Conservation (phyloP, 768 basidiomycete genomes). For the Neoboletus magnificus region DNA sequence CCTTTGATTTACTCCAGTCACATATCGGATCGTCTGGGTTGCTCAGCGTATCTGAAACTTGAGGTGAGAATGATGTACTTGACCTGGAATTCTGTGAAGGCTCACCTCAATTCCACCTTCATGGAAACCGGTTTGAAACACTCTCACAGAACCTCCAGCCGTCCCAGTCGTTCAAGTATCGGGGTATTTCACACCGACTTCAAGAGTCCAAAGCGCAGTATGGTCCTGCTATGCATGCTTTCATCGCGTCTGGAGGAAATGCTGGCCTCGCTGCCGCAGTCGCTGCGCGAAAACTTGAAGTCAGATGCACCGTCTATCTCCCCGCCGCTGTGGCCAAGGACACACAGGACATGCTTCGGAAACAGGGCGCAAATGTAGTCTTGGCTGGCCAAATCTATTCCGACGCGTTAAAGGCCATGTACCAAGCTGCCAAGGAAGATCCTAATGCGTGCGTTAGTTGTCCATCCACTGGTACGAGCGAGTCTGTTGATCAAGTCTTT, state of each 20-base stretch:
- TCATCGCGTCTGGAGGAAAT: constrained; percentile 78
- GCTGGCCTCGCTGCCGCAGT: constrained; percentile 72
- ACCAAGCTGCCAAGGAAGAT: constrained; percentile 41
- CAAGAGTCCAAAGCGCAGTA: constrained; percentile 47
- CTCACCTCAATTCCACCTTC: neutral
- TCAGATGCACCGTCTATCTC: constrained; percentile 67
- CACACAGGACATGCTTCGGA: constrained; percentile 48
- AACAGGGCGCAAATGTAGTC: constrained; percentile 56
- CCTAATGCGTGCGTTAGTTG: constrained; percentile 47
- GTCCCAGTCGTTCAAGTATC: constrained; percentile 72
- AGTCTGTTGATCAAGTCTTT: neutral
- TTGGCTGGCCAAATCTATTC: constrained; percentile 56
- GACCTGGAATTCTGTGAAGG: neutral
- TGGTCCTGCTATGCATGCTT: constrained; percentile 55
- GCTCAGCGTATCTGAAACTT: constrained; percentile 65
- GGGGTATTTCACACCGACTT: constrained; percentile 64
- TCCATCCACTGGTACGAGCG: neutral
- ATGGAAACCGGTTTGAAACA: neutral
- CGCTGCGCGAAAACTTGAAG: constrained; percentile 50
- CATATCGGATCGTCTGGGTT: constrained; percentile 51
- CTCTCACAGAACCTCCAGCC: constrained; percentile 64
- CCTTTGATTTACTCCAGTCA: constrained; percentile 60
- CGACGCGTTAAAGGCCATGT: constrained; percentile 54
- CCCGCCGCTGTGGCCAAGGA: constrained; percentile 49
- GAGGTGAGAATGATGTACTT: constrained; percentile 44